phyloP scores from a whole-genome alignment of 106 monocot species.

The Platanthera zijinensis region DNA sequence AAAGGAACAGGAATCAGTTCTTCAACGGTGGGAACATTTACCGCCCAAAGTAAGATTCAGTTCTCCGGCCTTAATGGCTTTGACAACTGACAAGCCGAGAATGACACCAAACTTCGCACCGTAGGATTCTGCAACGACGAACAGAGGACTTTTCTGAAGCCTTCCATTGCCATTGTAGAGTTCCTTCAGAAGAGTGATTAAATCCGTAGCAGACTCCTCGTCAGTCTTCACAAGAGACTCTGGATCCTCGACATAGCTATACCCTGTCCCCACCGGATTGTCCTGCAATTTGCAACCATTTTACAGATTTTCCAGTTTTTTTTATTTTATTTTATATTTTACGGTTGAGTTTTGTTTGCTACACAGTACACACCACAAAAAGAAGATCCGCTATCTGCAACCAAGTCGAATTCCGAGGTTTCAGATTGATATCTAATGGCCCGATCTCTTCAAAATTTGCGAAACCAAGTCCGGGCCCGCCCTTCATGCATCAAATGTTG shows the following conservation, averaged over 20 bases:
- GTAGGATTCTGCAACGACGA: constrained; percentile 78
- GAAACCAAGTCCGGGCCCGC: constrained; percentile 67
- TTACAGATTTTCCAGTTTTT: too few species aligned
- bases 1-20: background rate
- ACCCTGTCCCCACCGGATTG: constrained; percentile 93
- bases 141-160: constrained; percentile 48
- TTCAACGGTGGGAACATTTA: background rate
- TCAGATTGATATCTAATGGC: constrained; percentile 62
- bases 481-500: constrained; percentile 24
- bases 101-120: constrained; percentile 81
- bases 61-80: constrained; percentile 47
- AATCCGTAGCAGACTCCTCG: constrained; percentile 50
- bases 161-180: constrained; percentile 31
- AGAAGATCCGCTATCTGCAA: constrained; percentile 80
- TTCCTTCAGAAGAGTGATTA: constrained; percentile 54
- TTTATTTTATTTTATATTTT: too few species aligned
- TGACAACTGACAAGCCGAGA: constrained; percentile 37
- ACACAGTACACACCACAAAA: constrained; percentile 69
- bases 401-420: constrained; percentile 82
- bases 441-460: constrained; percentile 87
- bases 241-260: constrained; percentile 66
- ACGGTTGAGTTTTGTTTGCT: too few species aligned
- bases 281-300: constrained; percentile 33
- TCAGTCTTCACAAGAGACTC: constrained; percentile 51
- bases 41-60: constrained; percentile 71